These are phyloP conservation scores for Malus domestica DNA, from an alignment of 306 rosid species.

Conservation along the genomic window DNA sequence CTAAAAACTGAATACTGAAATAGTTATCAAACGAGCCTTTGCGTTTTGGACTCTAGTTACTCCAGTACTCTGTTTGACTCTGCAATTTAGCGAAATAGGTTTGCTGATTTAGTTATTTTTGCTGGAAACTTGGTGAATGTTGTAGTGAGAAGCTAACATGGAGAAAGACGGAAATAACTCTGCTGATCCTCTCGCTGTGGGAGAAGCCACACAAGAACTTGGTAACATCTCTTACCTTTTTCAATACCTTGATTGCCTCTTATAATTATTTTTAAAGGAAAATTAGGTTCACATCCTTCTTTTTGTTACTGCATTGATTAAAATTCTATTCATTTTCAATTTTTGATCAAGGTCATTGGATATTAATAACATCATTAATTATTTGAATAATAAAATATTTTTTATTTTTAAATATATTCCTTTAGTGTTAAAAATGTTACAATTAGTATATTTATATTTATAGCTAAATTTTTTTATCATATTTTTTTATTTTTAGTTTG, in stretches of 20 bases:
- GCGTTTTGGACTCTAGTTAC: background rate
- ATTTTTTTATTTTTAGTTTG: no score
- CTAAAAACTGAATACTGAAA: background rate
- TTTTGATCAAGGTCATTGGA: no score
- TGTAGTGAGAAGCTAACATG: background rate
- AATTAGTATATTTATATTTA: no score
- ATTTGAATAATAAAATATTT: no score
- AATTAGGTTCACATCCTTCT: no score
- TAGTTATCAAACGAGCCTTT: background rate
- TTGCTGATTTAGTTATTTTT: background rate
- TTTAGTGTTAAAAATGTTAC: no score
- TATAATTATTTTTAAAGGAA: background rate
- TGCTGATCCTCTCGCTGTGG: slow-evolving; percentile 7
- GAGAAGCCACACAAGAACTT: slow-evolving; percentile 38
- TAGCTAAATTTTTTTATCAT: no score
- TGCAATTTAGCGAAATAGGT: background rate
- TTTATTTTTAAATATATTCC: no score
- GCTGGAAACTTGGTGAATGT: background rate
- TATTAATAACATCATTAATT: no score
- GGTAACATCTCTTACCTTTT: slow-evolving; percentile 33
- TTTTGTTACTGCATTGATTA: no score
- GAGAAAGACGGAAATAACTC: background rate
- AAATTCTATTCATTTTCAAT: no score
- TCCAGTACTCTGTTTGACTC: background rate
- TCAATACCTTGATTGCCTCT: background rate